A percentile compares a stretch with the other conserved stretches of the same genome.
phyloP scores from a whole-genome alignment of 306 rosid species.

The Vigna radiata region DNA sequence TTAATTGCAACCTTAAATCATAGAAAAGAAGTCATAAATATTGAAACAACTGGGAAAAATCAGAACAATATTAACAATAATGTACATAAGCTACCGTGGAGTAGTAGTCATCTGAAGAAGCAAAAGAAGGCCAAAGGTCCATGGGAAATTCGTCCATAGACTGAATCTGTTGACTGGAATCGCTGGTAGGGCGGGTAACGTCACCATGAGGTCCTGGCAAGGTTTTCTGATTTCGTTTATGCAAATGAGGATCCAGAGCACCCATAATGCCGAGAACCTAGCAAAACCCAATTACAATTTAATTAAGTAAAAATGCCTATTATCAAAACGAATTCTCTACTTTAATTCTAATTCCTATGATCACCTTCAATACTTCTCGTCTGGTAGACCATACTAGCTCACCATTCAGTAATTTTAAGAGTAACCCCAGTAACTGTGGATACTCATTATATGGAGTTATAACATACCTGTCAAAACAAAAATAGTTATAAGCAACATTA shows the following conservation, averaged over 20 bases:
- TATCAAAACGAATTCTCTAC: conserved; percentile 38
- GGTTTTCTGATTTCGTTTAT: conserved; percentile 81
- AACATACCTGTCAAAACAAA: conserved; percentile 71
- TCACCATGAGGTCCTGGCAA: conserved; percentile 91
- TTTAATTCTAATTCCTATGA: conserved; percentile 36
- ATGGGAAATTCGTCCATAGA: conserved; percentile 83
- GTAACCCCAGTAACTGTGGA: conserved; percentile 82
- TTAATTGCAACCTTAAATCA: conserved; percentile 87
- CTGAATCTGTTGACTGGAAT: conserved; percentile 92
- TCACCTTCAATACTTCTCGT: conserved; percentile 96
- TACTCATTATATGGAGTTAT: conserved; percentile 97
- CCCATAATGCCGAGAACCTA: conserved; percentile 99
- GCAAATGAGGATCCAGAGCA: conserved; percentile 96
- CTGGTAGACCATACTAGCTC: conserved; percentile 99
- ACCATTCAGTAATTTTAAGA: conserved; percentile 91
- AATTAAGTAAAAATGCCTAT: neutral
- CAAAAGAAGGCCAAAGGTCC: conserved; percentile 98
- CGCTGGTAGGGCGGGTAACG: conserved; percentile 77
- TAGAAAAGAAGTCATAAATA: conserved; percentile 20
- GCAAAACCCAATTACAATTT: conserved; percentile 42
- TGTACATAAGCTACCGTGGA: conserved; percentile 71
- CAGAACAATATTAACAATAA: conserved; percentile 16
- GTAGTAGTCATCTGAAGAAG: conserved; percentile 91
- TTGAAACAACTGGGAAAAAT: conserved; percentile 30
- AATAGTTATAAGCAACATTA: conserved; percentile 24